Percentiles rank a stretch among this genome's conserved stretches.
phyloP scores from a whole-genome alignment of 768 basidiomycete species.

The Lentinula edodes region DNA sequence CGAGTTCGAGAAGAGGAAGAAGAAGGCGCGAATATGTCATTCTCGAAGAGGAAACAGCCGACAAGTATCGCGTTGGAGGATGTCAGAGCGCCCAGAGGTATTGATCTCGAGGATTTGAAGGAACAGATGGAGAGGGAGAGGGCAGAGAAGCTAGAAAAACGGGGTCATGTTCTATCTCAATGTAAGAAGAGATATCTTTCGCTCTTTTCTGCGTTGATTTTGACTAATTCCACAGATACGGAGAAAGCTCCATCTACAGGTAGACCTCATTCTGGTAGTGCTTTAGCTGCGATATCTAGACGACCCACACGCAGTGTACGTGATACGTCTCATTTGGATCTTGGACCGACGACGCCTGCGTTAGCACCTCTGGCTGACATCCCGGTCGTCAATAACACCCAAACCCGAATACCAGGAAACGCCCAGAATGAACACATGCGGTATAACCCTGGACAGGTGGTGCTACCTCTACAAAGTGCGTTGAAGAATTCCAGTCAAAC shows the following conservation, averaged over 20 bases:
- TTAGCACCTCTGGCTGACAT: background rate
- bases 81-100: slow-evolving; percentile 43
- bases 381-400: background rate
- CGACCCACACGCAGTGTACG: too few species aligned
- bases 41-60: slow-evolving; percentile 1
- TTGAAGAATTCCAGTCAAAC: slow-evolving; percentile 48
- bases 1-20: too few species aligned
- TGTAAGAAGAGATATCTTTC: background rate
- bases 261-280: background rate
- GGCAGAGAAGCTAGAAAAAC: background rate
- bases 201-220: background rate
- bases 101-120: slow-evolving; percentile 25
- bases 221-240: background rate
- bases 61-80: slow-evolving; percentile 28
- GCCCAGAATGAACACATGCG: background rate
- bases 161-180: background rate
- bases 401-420: too few species aligned
- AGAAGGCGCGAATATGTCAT: background rate
- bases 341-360: background rate
- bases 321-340: background rate
- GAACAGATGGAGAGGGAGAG: slow-evolving; percentile 12
- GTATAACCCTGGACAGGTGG: slow-evolving; percentile 24
- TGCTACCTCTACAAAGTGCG: slow-evolving; percentile 55
- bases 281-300: background rate
- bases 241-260: background rate